phyloP scores from a whole-genome alignment of 2,329 filamentous ascomycete genomes.

The Aureobasidium zeae region DNA sequence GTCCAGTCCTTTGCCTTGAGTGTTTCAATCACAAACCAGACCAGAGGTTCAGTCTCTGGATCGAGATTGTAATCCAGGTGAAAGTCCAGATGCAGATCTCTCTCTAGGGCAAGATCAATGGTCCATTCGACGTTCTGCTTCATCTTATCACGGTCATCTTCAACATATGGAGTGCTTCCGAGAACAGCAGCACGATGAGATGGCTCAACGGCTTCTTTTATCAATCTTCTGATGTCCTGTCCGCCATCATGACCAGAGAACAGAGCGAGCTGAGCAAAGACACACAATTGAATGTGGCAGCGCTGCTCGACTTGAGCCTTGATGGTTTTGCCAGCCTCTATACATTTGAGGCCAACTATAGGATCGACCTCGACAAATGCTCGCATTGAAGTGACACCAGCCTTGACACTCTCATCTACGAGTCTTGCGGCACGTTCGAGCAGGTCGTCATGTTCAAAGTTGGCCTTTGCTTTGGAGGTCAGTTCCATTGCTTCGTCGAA shows the following conservation, averaged over 20 bases:
- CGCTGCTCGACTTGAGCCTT: slow-evolving; percentile 39
- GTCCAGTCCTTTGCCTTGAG: slow-evolving; percentile 46
- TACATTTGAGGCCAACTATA: slow-evolving; percentile 48
- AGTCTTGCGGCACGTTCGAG: slow-evolving; percentile 54
- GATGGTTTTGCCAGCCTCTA: slow-evolving; percentile 49
- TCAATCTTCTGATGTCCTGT: slow-evolving; percentile 42
- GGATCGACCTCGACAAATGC: slow-evolving; percentile 64
- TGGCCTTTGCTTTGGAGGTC: slow-evolving; percentile 51
- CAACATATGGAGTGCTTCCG: slow-evolving; percentile 63
- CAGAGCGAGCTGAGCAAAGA: slow-evolving; percentile 61
- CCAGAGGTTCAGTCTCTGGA: slow-evolving; percentile 37
- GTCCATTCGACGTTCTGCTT: slow-evolving; percentile 56
- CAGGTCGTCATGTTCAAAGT: slow-evolving; percentile 55
- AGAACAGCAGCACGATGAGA: slow-evolving; percentile 46
- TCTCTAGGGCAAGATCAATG: slow-evolving; percentile 43
- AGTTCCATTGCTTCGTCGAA: slow-evolving; percentile 57
- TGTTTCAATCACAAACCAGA: slow-evolving; percentile 46
- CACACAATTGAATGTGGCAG: slow-evolving; percentile 57
- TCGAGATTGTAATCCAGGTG: slow-evolving; percentile 64
- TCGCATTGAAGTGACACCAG: slow-evolving; percentile 60
- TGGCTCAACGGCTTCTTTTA: slow-evolving; percentile 37
- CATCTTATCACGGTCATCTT: slow-evolving; percentile 41
- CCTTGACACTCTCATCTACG: slow-evolving; percentile 53
- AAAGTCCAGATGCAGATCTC: slow-evolving; percentile 54
- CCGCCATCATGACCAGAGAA: slow-evolving; percentile 45